phyloP scores from a whole-genome alignment of 1,139 yeast genomes.

The Hyphopichia buzzinii region DNA sequence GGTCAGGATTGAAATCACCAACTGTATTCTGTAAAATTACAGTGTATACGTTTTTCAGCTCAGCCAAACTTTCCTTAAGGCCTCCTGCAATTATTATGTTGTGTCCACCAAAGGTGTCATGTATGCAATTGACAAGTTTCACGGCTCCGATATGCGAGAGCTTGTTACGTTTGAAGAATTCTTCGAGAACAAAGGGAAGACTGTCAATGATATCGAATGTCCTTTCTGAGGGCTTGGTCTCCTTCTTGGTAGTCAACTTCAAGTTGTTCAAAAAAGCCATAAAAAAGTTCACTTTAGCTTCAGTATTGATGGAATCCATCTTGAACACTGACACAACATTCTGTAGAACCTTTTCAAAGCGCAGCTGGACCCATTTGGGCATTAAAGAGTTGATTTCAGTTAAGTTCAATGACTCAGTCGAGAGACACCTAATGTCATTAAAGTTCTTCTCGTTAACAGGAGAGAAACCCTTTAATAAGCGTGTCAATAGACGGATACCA shows the following conservation, averaged over 20 bases:
- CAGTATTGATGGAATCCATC: conserved; percentile 21
- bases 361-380: conserved; percentile 32
- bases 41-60: neutral
- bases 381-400: conserved; percentile 32
- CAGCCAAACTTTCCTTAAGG: neutral
- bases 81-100: conserved; percentile 8
- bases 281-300: conserved; percentile 26
- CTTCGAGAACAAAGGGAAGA: conserved; percentile 23
- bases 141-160: conserved; percentile 18
- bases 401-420: conserved; percentile 29
- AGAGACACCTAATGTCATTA: conserved; percentile 31
- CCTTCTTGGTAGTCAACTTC: conserved; percentile 28
- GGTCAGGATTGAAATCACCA: neutral
- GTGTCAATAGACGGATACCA: conserved; percentile 23
- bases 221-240: conserved; percentile 23
- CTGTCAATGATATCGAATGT: conserved; percentile 33
- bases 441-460: conserved; percentile 21
- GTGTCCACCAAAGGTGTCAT: conserved; percentile 31
- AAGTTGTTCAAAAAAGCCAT: conserved; percentile 24
- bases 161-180: conserved; percentile 17
- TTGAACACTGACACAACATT: conserved; percentile 22
- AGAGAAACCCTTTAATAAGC: conserved; percentile 21
- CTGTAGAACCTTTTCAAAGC: conserved; percentile 32
- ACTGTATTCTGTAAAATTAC: conserved; percentile 1
- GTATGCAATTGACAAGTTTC: conserved; percentile 20